Conservation (phyloP, 495 filamentous ascomycete genomes). For the Bacidia rubella region DNA sequence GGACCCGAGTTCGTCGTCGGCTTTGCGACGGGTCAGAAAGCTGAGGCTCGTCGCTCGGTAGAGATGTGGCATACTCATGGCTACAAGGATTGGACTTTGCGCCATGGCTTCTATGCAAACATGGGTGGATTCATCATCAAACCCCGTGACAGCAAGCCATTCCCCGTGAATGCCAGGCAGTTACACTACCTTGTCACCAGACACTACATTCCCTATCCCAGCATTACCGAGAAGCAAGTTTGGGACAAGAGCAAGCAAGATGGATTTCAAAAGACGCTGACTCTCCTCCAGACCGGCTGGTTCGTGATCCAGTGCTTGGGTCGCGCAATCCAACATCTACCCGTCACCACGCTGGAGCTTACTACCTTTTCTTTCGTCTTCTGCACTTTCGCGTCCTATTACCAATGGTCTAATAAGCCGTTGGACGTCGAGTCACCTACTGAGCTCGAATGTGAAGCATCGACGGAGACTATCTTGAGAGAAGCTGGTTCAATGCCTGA, state of each 20-base stretch:
- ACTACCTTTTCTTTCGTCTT: slow-evolving; percentile 24
- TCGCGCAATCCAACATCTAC: slow-evolving; percentile 18
- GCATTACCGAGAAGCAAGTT: slow-evolving; percentile 17
- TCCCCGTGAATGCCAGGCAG: slow-evolving; percentile 24
- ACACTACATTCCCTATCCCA: slow-evolving; percentile 19
- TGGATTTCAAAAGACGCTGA: slow-evolving; percentile 23
- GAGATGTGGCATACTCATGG: slow-evolving; percentile 14
- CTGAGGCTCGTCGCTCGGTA: slow-evolving; percentile 17
- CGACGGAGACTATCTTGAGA: slow-evolving; percentile 15
- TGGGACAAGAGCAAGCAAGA: slow-evolving; percentile 24
- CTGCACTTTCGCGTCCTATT: slow-evolving; percentile 22
- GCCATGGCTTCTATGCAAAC: slow-evolving; percentile 28
- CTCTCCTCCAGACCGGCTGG: slow-evolving; percentile 25
- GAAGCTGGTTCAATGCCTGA: slow-evolving; percentile 9
- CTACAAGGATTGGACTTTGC: slow-evolving; percentile 21
- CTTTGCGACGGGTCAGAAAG: slow-evolving; percentile 21
- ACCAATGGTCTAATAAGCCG: slow-evolving; percentile 29
- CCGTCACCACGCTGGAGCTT: slow-evolving; percentile 28
- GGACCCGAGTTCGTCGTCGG: slow-evolving; percentile 22
- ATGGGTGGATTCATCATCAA: slow-evolving; percentile 29
- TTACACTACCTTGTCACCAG: slow-evolving; percentile 22
- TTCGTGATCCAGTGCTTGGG: slow-evolving; percentile 23
- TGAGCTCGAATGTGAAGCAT: slow-evolving; percentile 8
- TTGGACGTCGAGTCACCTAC: slow-evolving; percentile 22
- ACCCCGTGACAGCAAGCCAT: slow-evolving; percentile 12